phyloP scores from a whole-genome alignment of 495 filamentous ascomycete genomes.

The Hypoxylon trugodes region DNA sequence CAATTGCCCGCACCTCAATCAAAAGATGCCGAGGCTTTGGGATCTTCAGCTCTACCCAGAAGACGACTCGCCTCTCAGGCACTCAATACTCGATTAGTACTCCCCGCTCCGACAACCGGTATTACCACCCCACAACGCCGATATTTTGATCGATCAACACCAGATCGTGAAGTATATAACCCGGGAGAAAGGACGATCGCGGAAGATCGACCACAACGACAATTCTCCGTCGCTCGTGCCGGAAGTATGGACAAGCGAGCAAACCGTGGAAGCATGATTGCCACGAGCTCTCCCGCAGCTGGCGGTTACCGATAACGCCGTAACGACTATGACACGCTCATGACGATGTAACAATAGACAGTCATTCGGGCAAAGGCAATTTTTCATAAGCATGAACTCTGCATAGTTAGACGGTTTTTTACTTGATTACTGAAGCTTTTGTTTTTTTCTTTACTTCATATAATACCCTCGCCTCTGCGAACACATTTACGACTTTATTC shows the following conservation, averaged over 20 bases:
- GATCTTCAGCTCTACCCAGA: constrained; percentile 53
- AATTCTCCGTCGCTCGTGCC: constrained; percentile 51
- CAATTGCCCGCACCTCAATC: constrained; percentile 41
- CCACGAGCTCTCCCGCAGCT: constrained; percentile 38
- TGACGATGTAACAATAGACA: constrained; percentile 43
- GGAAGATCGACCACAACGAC: constrained; percentile 54
- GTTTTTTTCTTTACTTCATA: constrained; percentile 8
- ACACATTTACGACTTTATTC: constrained; percentile 33
- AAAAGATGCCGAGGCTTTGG: constrained; percentile 41
- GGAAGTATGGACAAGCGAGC: constrained; percentile 52
- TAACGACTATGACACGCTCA: constrained; percentile 40
- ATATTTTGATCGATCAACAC: constrained; percentile 57
- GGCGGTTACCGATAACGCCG: constrained; percentile 35
- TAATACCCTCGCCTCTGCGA: constrained; percentile 34
- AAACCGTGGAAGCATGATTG: constrained; percentile 49
- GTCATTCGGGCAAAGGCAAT: constrained; percentile 30
- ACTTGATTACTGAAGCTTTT: constrained; percentile 29
- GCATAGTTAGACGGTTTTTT: constrained; percentile 33
- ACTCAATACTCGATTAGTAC: constrained; percentile 48
- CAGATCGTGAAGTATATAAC: constrained; percentile 49
- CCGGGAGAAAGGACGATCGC: constrained; percentile 47
- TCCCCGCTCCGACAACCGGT: constrained; percentile 37
- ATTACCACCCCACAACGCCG: constrained; percentile 46
- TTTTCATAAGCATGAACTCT: constrained; percentile 20
- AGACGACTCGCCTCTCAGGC: constrained; percentile 50